A percentile compares a stretch with the other conserved stretches of the same genome.
phyloP scores from a whole-genome alignment of 2,329 filamentous ascomycete species.

The Lasiodiplodia sp. region DNA sequence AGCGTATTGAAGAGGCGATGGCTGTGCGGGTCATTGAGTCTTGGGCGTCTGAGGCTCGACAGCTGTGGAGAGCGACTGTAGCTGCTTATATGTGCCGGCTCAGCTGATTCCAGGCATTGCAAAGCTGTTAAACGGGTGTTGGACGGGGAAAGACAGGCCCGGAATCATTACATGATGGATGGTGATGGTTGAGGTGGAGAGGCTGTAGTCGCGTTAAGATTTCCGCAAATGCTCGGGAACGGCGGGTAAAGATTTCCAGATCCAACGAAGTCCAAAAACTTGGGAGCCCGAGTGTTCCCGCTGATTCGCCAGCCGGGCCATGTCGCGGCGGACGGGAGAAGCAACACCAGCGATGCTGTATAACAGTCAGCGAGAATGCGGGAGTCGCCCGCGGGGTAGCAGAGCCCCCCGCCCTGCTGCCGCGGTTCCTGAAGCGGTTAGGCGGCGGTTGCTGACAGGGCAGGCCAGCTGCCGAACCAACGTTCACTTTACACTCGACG shows the following conservation, averaged over 20 bases:
- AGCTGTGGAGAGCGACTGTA: too few relatives aligned
- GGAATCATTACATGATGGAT: background rate
- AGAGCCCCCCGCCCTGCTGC: background rate
- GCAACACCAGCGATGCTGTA: background rate
- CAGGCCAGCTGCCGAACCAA: background rate
- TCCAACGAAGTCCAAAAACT: background rate
- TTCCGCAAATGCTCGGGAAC: slow-evolving; percentile 1
- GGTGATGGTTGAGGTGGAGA: slow-evolving; percentile 13
- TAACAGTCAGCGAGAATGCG: background rate
- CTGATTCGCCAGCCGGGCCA: background rate
- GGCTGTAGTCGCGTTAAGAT: slow-evolving; percentile 2
- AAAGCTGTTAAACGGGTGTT: slow-evolving; percentile 9
- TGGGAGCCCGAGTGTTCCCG: background rate
- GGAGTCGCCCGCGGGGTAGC: background rate
- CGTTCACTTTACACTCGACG: background rate
- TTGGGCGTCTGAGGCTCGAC: background rate
- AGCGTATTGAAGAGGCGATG: slow-evolving; percentile 8
- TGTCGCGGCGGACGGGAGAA: background rate
- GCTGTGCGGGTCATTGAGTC: slow-evolving; percentile 3
- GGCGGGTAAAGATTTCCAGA: slow-evolving; percentile 12
- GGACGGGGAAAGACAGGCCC: background rate
- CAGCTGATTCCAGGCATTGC: background rate
- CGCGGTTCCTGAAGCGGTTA: slow-evolving; percentile 2
- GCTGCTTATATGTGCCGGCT: background rate
- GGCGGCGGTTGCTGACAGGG: background rate